phyloP scores from a whole-genome alignment of 1,284 basidiomycete genomes.

The Agaricales sp. region DNA sequence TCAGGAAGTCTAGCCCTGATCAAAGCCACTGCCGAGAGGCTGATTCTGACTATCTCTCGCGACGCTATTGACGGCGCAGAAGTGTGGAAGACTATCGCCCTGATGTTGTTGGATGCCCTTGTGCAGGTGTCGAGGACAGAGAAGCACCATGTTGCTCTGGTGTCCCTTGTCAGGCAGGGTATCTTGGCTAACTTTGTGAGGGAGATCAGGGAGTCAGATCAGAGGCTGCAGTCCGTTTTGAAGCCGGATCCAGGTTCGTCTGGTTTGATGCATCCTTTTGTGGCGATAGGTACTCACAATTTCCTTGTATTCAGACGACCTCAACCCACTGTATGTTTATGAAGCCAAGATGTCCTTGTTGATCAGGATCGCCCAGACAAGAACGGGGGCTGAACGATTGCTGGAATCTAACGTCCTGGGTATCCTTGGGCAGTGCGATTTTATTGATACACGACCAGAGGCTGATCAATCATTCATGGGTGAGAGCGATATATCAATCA shows the following conservation, averaged over 20 bases:
- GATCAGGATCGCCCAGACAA: constrained; percentile 72
- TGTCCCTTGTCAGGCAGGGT: constrained; percentile 64
- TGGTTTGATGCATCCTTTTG: constrained; percentile 6
- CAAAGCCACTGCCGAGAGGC: constrained; percentile 59
- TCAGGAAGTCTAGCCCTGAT: constrained; percentile 51
- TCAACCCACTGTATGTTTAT: constrained; percentile 91
- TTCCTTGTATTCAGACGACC: constrained; percentile 57
- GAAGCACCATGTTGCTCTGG: constrained; percentile 46
- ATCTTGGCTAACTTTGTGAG: constrained; percentile 79
- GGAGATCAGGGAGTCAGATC: constrained; percentile 78
- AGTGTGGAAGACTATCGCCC: constrained; percentile 93
- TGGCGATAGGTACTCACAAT: constrained; percentile 4
- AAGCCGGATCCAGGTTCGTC: constrained; percentile 72
- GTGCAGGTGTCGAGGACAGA: constrained; percentile 57
- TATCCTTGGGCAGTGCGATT: constrained; percentile 81
- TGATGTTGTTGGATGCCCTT: constrained; percentile 76
- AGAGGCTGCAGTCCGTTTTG: constrained; percentile 70
- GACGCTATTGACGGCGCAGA: constrained; percentile 93
- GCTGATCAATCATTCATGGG: constrained; percentile 76
- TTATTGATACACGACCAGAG: constrained; percentile 75
- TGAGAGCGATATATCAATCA: too few relatives aligned
- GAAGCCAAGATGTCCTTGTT: constrained; percentile 91
- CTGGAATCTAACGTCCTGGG: constrained; percentile 75
- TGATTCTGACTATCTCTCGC: constrained; percentile 71
- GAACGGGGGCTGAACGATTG: constrained; percentile 78